Evolutionary conservation across 768 basidiomycete genomes (phyloP).

Genomic region (Mycena floridula): DNA sequence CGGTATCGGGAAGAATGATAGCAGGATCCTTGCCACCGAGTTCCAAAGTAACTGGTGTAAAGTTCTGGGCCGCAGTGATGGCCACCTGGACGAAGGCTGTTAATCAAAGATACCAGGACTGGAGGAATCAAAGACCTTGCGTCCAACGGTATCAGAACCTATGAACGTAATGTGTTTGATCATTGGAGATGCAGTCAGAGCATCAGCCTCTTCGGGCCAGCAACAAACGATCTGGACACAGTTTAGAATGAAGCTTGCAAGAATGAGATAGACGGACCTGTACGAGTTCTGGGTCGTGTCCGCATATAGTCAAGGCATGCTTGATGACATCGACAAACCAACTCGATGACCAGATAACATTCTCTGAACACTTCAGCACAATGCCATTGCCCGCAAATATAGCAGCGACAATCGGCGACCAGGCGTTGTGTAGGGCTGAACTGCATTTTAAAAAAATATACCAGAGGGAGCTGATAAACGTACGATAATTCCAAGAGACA

Average conservation of each 20-base stretch:
- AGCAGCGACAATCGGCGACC: conserved; percentile 88
- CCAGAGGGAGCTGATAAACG: conserved; percentile 9
- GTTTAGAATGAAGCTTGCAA: background rate
- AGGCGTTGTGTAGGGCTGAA: conserved; percentile 87
- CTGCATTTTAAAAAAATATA: background rate
- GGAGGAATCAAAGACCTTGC: conserved; percentile 47
- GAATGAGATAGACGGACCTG: conserved; percentile 43
- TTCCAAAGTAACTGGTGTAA: conserved; percentile 91
- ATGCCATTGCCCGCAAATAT: conserved; percentile 89
- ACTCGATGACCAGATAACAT: conserved; percentile 85
- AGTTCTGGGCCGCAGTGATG: conserved; percentile 72
- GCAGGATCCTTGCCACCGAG: conserved; percentile 95
- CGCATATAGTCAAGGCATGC: conserved; percentile 71
- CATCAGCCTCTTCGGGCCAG: conserved; percentile 81
- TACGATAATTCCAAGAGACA: conserved; percentile 95
- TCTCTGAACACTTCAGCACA: conserved; percentile 88
- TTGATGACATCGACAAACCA: conserved; percentile 81
- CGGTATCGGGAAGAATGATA: conserved; percentile 80
- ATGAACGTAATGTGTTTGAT: conserved; percentile 97
- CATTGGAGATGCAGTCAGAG: conserved; percentile 67
- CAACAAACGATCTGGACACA: conserved; percentile 67
- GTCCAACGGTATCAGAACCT: conserved; percentile 74
- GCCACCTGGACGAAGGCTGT: conserved; percentile 53
- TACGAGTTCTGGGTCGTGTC: conserved; percentile 81
- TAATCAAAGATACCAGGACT: background rate